Evolutionary conservation across 2,329 filamentous ascomycete species (phyloP), one percentile per base, ranked within the genome.

Genomic region (Aspergillus neoniger): DNA sequence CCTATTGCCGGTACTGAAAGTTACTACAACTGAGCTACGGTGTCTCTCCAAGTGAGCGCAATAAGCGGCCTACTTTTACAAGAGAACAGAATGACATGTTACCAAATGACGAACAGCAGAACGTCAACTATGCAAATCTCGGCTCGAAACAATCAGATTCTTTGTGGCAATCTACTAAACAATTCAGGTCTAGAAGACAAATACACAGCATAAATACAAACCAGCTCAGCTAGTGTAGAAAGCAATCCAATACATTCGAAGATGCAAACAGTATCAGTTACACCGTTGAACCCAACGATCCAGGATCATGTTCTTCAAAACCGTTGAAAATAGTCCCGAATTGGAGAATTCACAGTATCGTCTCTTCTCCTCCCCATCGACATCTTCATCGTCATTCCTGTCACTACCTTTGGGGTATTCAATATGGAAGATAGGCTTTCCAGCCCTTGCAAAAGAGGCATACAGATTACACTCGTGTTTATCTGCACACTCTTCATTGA

Each of bases 361-460:
- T 4, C 72, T 63, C 65, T 79, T 70, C 63, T 76, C 63, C 25
- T 64, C 60, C 3, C 4, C 4, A 36, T 66, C 55, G 2, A 72
- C 67, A 15, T 83, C 76, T 4, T 65, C 58, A 0, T 70, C 61
- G 32, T 69, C 58, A 55, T 75, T 74, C 5, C 70, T 71, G 5
- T 73, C 70, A 5, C 80, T 81, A 7, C 78, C 81, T 44, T 82
- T 78, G 2, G 86, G 86, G 69, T 91, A 91, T 76, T 91, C 89
- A 62, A 91, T 89, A 70, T 90, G 85, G 71, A 91, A 90, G 25
- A 91, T 88, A 1, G 88, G 88, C 72, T 91, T 90, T 32, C 80
- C 79, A 3, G 81, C 82, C 9, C 80, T 67, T 60, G 88, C 82
- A 69, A 90, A 90, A 4, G 81, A 73, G 2, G 76, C 73, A 70